phyloP scores from a whole-genome alignment of 495 filamentous ascomycete genomes.

The Neurospora sp. region DNA sequence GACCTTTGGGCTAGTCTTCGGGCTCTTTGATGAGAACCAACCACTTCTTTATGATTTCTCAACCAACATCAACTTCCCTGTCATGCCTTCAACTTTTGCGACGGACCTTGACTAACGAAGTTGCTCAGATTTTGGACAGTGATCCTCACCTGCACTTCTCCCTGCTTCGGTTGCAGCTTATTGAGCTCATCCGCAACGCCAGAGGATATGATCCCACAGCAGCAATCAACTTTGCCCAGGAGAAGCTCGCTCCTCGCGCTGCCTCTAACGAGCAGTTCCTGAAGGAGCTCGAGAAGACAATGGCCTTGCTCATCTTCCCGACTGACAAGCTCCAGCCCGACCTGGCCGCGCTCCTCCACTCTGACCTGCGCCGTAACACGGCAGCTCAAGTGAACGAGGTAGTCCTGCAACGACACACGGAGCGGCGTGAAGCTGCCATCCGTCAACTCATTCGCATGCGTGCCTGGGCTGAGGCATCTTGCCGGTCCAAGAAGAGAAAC shows the following conservation, averaged over 20 bases:
- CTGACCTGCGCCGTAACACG: constrained; percentile 71
- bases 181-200: constrained; percentile 80
- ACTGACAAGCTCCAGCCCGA: constrained; percentile 60
- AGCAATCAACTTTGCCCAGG: constrained; percentile 78
- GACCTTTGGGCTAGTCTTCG: background rate
- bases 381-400: constrained; percentile 80
- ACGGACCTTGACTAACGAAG: constrained; percentile 7
- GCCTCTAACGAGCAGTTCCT: constrained; percentile 73
- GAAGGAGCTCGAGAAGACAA: constrained; percentile 81
- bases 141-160: constrained; percentile 82
- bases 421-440: constrained; percentile 69
- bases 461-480: constrained; percentile 75
- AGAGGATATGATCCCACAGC: constrained; percentile 68
- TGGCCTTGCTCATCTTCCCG: constrained; percentile 84
- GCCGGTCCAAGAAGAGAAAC: constrained; percentile 61
- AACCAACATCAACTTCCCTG: constrained; percentile 9
- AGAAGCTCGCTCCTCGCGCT: constrained; percentile 77
- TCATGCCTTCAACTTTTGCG: background rate
- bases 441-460: constrained; percentile 68
- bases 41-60: constrained; percentile 76
- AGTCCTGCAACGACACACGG: constrained; percentile 60
- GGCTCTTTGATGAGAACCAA: constrained; percentile 81
- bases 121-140: constrained; percentile 69
- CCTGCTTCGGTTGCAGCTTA: constrained; percentile 79
- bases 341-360: constrained; percentile 64